Conservation (phyloP, 768 basidiomycete species). For the Mycena filopes region DNA sequence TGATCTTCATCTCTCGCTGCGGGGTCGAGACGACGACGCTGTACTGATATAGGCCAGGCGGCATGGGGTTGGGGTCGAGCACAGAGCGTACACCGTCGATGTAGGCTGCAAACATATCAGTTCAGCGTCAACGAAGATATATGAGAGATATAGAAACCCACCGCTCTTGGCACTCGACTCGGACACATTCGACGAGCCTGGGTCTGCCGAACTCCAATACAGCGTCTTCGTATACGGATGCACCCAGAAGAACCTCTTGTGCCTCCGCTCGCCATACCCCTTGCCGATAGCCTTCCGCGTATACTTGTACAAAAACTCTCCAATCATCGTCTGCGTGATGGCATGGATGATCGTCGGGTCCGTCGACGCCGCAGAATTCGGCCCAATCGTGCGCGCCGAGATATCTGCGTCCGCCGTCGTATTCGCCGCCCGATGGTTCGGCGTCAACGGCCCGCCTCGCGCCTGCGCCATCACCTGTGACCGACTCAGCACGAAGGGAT, state of each 20-base stretch:
- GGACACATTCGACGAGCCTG: slow-evolving; percentile 85
- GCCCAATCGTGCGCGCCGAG: slow-evolving; percentile 50
- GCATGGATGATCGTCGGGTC: slow-evolving; percentile 94
- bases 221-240: slow-evolving; percentile 98
- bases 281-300: slow-evolving; percentile 90
- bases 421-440: slow-evolving; percentile 47
- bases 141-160: slow-evolving; percentile 55
- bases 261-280: slow-evolving; percentile 89
- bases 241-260: slow-evolving; percentile 99
- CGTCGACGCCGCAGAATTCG: slow-evolving; percentile 60
- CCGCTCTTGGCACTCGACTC: slow-evolving; percentile 98
- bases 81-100: slow-evolving; percentile 93
- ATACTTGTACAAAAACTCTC: slow-evolving; percentile 98
- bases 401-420: slow-evolving; percentile 48
- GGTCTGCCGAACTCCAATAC: slow-evolving; percentile 97
- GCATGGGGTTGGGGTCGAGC: slow-evolving; percentile 96
- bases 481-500: slow-evolving; percentile 51
- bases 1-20: slow-evolving; percentile 97
- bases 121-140: slow-evolving; percentile 24
- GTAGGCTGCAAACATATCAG: slow-evolving; percentile 67
- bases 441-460: slow-evolving; percentile 53
- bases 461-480: slow-evolving; percentile 39
- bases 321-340: slow-evolving; percentile 99
- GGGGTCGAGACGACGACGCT: slow-evolving; percentile 94
- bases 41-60: slow-evolving; percentile 91